These are phyloP conservation scores for Alternaria dauci DNA, from an alignment of 2,329 filamentous ascomycete species.

Conservation along the genomic window DNA sequence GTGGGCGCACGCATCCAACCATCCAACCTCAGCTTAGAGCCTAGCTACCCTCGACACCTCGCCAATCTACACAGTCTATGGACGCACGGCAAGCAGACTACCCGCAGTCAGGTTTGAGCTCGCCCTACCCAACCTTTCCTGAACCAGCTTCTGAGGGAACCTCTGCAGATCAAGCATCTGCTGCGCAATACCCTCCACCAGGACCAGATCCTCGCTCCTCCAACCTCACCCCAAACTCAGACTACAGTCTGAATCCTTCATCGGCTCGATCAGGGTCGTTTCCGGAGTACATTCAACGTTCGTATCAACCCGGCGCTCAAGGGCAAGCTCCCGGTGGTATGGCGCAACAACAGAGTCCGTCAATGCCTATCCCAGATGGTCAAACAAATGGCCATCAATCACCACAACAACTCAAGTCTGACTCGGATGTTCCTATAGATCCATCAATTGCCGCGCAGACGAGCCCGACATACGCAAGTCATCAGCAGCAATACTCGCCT, in stretches of 20 bases:
- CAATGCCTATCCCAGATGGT: conserved; percentile 84
- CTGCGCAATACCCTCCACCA: conserved; percentile 81
- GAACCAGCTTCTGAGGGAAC: conserved; percentile 82
- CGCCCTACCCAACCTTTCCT: conserved; percentile 63
- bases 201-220: conserved; percentile 79
- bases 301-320: conserved; percentile 78
- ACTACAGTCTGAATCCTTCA: conserved; percentile 82
- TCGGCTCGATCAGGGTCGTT: conserved; percentile 83
- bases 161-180: conserved; percentile 88
- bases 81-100: conserved; percentile 63
- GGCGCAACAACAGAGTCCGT: conserved; percentile 99
- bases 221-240: conserved; percentile 85
- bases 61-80: conserved; percentile 58
- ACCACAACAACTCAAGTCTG: conserved; percentile 79
- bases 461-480: conserved; percentile 83
- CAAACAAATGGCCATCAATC: conserved; percentile 74
- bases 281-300: conserved; percentile 84
- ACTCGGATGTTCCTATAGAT: conserved; percentile 99
- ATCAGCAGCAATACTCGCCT: conserved; percentile 81
- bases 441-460: conserved; percentile 92
- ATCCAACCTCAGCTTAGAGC: conserved; percentile 50
- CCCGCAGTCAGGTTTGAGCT: conserved; percentile 63
- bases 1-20: conserved; percentile 45
- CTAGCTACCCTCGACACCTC: conserved; percentile 42
- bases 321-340: conserved; percentile 84